These are phyloP conservation scores for Venturia pyrina DNA, from an alignment of 2,329 filamentous ascomycete species.

Conservation along the genomic window DNA sequence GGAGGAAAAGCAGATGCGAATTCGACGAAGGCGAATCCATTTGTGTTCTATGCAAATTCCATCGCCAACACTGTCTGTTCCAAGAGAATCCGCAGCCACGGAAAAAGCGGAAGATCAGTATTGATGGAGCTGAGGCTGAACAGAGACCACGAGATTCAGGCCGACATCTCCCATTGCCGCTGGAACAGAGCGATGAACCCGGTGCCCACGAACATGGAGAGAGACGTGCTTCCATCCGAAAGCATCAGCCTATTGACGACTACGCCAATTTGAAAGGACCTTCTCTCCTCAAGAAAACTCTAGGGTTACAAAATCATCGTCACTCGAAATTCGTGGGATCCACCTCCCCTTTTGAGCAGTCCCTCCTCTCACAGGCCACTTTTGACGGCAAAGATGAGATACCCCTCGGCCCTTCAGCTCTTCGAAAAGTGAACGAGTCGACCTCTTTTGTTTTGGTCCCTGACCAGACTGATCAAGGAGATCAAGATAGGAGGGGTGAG, in stretches of 20 bases:
- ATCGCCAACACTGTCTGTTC: slow-evolving; percentile 58
- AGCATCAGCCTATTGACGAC: slow-evolving; percentile 21
- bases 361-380: slow-evolving; percentile 18
- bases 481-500: slow-evolving; percentile 22
- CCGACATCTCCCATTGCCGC: slow-evolving; percentile 14
- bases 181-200: slow-evolving; percentile 10
- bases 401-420: slow-evolving; percentile 9
- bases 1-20: slow-evolving; percentile 53
- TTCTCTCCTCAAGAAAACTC: slow-evolving; percentile 24
- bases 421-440: slow-evolving; percentile 20
- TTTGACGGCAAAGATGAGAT: slow-evolving; percentile 15
- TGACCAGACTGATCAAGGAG: slow-evolving; percentile 19
- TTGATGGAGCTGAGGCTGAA: background rate
- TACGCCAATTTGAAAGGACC: slow-evolving; percentile 26
- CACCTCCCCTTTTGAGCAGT: slow-evolving; percentile 22
- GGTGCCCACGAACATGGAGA: background rate
- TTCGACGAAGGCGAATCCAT: slow-evolving; percentile 53
- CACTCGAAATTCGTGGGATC: slow-evolving; percentile 23
- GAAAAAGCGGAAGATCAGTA: slow-evolving; percentile 10
- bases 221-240: slow-evolving; percentile 16
- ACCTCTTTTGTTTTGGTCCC: slow-evolving; percentile 20
- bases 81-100: slow-evolving; percentile 44
- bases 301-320: slow-evolving; percentile 24
- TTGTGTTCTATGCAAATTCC: slow-evolving; percentile 58
- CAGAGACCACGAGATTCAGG: background rate